Conservation (phyloP, 768 basidiomycete genomes). For the Boletus edulis region DNA sequence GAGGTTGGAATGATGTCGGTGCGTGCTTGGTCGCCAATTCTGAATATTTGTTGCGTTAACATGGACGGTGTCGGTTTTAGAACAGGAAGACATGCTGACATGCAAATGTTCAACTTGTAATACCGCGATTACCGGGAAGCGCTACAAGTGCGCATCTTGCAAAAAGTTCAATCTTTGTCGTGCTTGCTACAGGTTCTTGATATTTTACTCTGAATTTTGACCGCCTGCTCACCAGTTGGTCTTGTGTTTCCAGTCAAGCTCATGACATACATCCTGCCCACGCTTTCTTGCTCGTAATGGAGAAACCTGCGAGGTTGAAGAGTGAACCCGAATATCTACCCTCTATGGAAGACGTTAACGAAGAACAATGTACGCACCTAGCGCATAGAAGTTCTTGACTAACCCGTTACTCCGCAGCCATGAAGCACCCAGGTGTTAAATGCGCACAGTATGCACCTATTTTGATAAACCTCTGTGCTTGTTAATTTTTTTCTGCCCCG, state of each 20-base stretch:
- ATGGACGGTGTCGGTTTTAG: slow-evolving; percentile 35
- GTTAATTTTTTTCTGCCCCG: neutral
- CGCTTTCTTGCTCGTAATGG: slow-evolving; percentile 80
- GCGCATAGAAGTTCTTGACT: neutral
- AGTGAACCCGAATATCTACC: slow-evolving; percentile 39
- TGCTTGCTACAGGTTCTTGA: slow-evolving; percentile 70
- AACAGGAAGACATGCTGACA: slow-evolving; percentile 67
- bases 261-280: slow-evolving; percentile 91
- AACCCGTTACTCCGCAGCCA: slow-evolving; percentile 41
- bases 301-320: slow-evolving; percentile 43
- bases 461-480: neutral
- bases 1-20: slow-evolving; percentile 91
- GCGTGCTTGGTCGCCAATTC: slow-evolving; percentile 28
- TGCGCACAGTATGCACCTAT: slow-evolving; percentile 73
- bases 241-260: slow-evolving; percentile 57
- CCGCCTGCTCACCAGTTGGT: neutral
- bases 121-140: slow-evolving; percentile 53
- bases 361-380: slow-evolving; percentile 57
- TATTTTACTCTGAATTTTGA: slow-evolving; percentile 8
- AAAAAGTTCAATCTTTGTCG: slow-evolving; percentile 77
- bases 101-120: slow-evolving; percentile 82
- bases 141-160: slow-evolving; percentile 87
- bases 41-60: neutral
- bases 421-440: slow-evolving; percentile 77
- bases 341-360: slow-evolving; percentile 39